Evolutionary conservation across 2,329 filamentous ascomycete species (phyloP).

Genomic region (Fusarium secorum): DNA sequence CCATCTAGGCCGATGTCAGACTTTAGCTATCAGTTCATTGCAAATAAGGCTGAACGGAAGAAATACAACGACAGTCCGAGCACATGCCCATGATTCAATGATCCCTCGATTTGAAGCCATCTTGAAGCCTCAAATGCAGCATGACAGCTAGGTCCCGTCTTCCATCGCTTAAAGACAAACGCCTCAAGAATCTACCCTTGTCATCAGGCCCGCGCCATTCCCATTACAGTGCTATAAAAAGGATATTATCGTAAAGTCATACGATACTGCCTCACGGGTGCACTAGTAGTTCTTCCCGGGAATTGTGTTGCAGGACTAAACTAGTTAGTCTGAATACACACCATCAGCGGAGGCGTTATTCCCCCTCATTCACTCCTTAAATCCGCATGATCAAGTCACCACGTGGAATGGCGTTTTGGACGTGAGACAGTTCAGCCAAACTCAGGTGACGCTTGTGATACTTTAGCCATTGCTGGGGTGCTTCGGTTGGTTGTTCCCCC

Average conservation of each 20-base stretch:
- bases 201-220: background rate
- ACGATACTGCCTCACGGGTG: background rate
- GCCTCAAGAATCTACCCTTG: background rate
- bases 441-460: background rate
- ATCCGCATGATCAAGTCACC: background rate
- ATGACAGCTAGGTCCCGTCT: background rate
- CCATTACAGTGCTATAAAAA: background rate
- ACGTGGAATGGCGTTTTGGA: background rate
- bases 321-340: background rate
- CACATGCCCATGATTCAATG: background rate
- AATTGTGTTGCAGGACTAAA: background rate
- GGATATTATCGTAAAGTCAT: background rate
- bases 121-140: background rate
- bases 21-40: background rate
- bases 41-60: background rate
- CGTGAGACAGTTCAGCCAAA: background rate
- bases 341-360: background rate
- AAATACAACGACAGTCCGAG: background rate
- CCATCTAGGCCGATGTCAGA: background rate
- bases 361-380: background rate
- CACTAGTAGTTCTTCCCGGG: background rate
- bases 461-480: background rate
- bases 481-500: background rate
- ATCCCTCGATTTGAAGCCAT: background rate
- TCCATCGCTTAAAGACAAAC: background rate